A percentile compares a stretch with the other conserved stretches of the same genome.
phyloP scores from a whole-genome alignment of 2,329 filamentous ascomycete genomes.

The Pseudogymnoascus sp. region DNA sequence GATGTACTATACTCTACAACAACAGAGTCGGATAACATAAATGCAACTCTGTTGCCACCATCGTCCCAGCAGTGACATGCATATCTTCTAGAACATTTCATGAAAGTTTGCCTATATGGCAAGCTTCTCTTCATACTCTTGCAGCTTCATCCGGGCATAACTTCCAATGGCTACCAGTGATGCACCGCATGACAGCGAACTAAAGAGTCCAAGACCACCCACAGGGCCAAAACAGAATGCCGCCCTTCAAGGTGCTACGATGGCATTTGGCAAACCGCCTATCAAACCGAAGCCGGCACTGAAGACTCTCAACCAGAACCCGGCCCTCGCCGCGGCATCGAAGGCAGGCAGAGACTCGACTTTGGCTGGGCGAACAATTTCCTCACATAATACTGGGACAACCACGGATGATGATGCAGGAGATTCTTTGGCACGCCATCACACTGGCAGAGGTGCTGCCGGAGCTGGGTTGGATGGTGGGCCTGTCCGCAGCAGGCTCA shows the following conservation, averaged over 20 bases:
- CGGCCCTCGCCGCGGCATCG: slow-evolving; percentile 38
- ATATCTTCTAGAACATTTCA: background rate
- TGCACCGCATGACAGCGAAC: background rate
- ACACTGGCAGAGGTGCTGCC: background rate
- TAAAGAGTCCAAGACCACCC: background rate
- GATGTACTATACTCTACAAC: background rate
- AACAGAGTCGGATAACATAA: background rate
- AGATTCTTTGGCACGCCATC: background rate
- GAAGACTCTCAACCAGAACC: background rate
- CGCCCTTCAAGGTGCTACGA: slow-evolving; percentile 40
- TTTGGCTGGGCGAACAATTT: slow-evolving; percentile 12
- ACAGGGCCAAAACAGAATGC: slow-evolving; percentile 29
- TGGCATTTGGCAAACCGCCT: slow-evolving; percentile 40
- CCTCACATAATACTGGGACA: slow-evolving; percentile 11
- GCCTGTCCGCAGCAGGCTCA: slow-evolving; percentile 12
- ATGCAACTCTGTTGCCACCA: background rate
- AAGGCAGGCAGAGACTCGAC: slow-evolving; percentile 27
- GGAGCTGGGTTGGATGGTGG: slow-evolving; percentile 15
- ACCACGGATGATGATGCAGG: slow-evolving; percentile 7
- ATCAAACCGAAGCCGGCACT: slow-evolving; percentile 32
- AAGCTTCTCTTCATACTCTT: background rate
- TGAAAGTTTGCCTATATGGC: slow-evolving; percentile 1
- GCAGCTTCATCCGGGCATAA: background rate
- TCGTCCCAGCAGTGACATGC: slow-evolving; percentile 2
- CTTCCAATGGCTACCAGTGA: slow-evolving; percentile 6